Percentiles rank a stretch among this genome's conserved stretches.
Conservation (phyloP, 2,329 filamentous ascomycete genomes). For the Eurotiales sp. region DNA sequence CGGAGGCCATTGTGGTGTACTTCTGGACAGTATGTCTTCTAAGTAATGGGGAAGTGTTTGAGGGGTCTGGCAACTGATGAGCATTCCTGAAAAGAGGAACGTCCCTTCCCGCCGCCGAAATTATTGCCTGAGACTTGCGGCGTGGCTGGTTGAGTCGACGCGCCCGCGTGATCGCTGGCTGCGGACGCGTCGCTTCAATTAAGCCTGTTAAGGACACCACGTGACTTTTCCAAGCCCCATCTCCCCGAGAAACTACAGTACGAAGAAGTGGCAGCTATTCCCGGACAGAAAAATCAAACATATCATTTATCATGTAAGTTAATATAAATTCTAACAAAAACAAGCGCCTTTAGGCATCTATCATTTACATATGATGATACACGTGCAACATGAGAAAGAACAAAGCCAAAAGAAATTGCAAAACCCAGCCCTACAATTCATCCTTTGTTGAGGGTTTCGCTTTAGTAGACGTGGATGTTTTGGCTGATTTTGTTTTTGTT, state of each 20-base stretch:
- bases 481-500: constrained; percentile 12
- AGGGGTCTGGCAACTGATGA: no score
- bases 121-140: not conserved
- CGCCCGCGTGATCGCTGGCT: constrained; percentile 21
- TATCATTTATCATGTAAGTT: not conserved
- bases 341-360: constrained; percentile 9
- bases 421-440: constrained; percentile 10
- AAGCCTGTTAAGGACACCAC: constrained; percentile 20
- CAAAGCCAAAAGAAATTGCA: not conserved
- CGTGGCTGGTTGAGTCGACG: constrained; percentile 17
- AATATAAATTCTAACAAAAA: constrained; percentile 10
- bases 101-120: not conserved
- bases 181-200: constrained; percentile 21
- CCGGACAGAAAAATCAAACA: not conserved
- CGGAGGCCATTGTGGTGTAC: constrained; percentile 1
- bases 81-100: no score
- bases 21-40: no score
- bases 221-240: no score
- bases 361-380: constrained; percentile 13
- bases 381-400: not conserved
- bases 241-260: no score
- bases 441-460: constrained; percentile 12
- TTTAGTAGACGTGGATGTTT: constrained; percentile 11
- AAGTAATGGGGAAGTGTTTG: no score
- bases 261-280: no score